Conservation (phyloP, 139 green algal species). For the Limnomonas spitsbergensis region DNA sequence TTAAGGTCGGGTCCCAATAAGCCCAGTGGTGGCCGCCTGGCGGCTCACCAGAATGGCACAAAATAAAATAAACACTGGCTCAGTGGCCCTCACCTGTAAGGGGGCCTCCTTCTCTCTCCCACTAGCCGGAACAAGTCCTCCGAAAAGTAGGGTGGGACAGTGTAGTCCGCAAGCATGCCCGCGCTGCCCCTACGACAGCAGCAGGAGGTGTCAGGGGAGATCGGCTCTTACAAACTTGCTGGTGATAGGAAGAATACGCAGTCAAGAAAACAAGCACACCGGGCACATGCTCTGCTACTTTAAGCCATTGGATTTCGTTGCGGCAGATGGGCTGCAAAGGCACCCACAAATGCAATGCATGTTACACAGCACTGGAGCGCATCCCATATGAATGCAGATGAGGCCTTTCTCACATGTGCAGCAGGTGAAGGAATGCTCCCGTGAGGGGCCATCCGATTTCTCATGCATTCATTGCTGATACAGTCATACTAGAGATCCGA, state of each 20-base stretch:
- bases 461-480: no score
- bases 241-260: background rate
- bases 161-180: slow-evolving; percentile 55
- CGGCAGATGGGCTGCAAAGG: no score
- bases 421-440: no score
- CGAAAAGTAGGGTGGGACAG: slow-evolving; percentile 61
- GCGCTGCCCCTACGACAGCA: slow-evolving; percentile 30
- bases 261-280: background rate
- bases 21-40: background rate
- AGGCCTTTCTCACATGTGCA: no score
- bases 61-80: no score
- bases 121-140: slow-evolving; percentile 79
- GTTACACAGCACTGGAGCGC: no score
- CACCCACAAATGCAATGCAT: no score
- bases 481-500: no score
- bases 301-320: no score
- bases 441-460: no score
- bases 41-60: background rate
- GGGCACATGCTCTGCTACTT: background rate
- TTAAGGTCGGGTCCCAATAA: background rate
- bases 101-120: slow-evolving; percentile 74
- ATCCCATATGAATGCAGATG: no score
- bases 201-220: slow-evolving; percentile 49
- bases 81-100: slow-evolving; percentile 55
- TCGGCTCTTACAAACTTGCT: background rate